Conservation (phyloP, 345 rosid species). For the Anacardium occidentale region DNA sequence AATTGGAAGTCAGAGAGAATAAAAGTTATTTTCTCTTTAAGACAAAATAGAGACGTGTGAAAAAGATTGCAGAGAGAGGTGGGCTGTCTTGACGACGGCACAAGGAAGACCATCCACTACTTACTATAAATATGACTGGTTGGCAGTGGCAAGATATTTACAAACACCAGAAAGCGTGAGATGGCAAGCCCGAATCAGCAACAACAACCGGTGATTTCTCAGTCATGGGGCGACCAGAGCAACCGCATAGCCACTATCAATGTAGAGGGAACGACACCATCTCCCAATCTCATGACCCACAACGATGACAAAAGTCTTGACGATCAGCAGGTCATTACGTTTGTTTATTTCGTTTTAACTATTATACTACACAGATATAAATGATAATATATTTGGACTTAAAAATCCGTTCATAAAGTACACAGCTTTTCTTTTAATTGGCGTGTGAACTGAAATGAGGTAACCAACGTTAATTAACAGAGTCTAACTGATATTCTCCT, state of each 20-base stretch:
- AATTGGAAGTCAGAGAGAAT: no score
- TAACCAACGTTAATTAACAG: background rate
- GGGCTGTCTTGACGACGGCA: background rate
- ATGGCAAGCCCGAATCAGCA: conserved; percentile 28
- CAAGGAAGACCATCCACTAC: background rate
- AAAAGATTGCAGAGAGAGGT: background rate
- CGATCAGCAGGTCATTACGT: conserved; percentile 21
- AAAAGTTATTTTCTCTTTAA: background rate
- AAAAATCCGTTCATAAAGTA: no score
- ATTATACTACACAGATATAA: no score
- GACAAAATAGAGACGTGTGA: background rate
- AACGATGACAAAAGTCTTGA: conserved; percentile 9
- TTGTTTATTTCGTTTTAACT: background rate
- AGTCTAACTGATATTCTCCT: background rate
- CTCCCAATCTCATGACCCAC: background rate
- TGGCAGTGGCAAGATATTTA: background rate
- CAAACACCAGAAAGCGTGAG: background rate
- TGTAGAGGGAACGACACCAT: conserved; percentile 22
- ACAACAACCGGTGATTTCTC: conserved; percentile 7
- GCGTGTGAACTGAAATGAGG: background rate
- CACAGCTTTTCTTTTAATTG: no score
- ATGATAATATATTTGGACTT: background rate
- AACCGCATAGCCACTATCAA: conserved; percentile 37
- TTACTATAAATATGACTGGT: no score
- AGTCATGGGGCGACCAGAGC: conserved; percentile 7